Base-by-base conservation (phyloP, 768 basidiomycete genomes). In the Phallus indusiatus region DNA sequence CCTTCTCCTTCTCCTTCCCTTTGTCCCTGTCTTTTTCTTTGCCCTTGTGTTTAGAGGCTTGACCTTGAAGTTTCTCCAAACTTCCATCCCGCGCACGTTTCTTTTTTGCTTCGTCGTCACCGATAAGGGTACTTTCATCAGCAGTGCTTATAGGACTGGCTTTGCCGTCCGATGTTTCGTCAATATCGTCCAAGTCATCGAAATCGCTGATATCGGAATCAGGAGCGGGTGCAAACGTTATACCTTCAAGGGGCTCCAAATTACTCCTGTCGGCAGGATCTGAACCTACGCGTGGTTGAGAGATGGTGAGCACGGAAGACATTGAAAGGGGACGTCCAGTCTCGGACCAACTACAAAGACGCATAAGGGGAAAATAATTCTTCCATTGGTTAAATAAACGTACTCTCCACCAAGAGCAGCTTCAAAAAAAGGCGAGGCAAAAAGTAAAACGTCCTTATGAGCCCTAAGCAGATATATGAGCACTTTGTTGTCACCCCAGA, bases 371-470 rank as follows among this genome's bases (percentile, higher is more conserved):
- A 55, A 54, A 16, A 37, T 14, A 28, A 37, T 34, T 17, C 9
- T 24, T 33, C 22, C 42, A 16, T 8, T 34, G 50, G 8, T n/a
- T 0, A 24, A 36, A 21, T 14, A 17, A 21, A 66, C 71, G 61
- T 62, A 74, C 72, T 65, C 65, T 24, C 93, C 93, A 64, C 90
- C 90, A 51, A 95, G 75, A 9, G 91, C 86, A 17, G 90, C 90
- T 71, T 94, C 86, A 70, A 95, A 95, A 77, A 95, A 95, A 0
- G 93, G 90, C n/a, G 91, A 94, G 4, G 92, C 88, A 68, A 93
- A 95, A 72, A 85, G 88, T 6, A 95, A 74, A 28, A 95, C 82
- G 68, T 94, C 92, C 69, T 90, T 93, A 73, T 95, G 93, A 0
- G 88, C 86, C 90, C 90, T 92, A 67, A 49, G 49, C 42, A 47